These are phyloP conservation scores for Cerioporus squamosus DNA, from an alignment of 1,284 basidiomycete species.

Conservation along the genomic window DNA sequence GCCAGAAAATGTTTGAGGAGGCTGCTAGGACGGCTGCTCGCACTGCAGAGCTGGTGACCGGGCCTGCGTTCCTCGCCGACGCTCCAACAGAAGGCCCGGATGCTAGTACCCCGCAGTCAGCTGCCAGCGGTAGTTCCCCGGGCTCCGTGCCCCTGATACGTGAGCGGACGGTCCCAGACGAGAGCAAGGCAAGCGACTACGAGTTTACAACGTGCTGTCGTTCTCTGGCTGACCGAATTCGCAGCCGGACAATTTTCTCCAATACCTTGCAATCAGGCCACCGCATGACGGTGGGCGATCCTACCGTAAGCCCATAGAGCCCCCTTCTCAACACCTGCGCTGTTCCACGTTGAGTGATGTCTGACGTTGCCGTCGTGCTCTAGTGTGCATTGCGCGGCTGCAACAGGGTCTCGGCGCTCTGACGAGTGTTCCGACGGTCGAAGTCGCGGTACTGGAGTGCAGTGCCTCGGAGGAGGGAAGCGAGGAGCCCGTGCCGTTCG, in stretches of 20 bases:
- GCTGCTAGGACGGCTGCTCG: conserved; percentile 68
- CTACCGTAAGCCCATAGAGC: conserved; percentile 24
- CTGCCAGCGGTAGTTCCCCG: neutral
- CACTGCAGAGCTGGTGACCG: conserved; percentile 49
- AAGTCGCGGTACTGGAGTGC: conserved; percentile 29
- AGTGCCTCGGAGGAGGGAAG: conserved; percentile 22
- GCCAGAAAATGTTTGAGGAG: conserved; percentile 62
- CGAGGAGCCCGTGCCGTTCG: conserved; percentile 34
- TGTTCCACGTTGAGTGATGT: conserved; percentile 18
- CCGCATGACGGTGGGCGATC: conserved; percentile 26
- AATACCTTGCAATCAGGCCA: conserved; percentile 31
- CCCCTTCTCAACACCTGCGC: conserved; percentile 12
- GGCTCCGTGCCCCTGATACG: conserved; percentile 40
- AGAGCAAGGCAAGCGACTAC: conserved; percentile 48
- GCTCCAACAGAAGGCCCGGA: conserved; percentile 8
- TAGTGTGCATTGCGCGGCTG: conserved; percentile 31
- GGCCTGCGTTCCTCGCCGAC: neutral
- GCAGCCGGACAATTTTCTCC: conserved; percentile 28
- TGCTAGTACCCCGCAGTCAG: conserved; percentile 3
- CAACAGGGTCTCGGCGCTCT: conserved; percentile 22
- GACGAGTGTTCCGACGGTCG: conserved; percentile 19
- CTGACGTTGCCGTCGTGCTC: conserved; percentile 12
- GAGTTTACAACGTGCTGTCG: conserved; percentile 20
- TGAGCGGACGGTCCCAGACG: conserved; percentile 53
- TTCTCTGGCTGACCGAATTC: conserved; percentile 19